Conservation (phyloP, 2,329 filamentous ascomycete species). For the Byssoonygena ceratinophila region DNA sequence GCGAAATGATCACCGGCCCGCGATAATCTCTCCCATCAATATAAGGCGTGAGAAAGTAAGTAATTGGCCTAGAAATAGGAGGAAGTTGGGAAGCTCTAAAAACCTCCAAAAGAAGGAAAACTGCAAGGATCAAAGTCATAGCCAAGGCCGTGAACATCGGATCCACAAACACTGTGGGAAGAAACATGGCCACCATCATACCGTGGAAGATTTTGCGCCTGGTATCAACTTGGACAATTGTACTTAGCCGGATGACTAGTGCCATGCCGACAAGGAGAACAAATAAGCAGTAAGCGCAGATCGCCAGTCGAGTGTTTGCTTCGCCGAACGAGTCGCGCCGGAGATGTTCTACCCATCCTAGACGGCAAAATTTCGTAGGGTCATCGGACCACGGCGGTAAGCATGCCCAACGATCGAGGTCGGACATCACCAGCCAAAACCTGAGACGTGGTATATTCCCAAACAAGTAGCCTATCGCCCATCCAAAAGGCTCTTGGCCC, state of each 20-base stretch:
- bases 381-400: conserved; percentile 45
- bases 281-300: conserved; percentile 61
- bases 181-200: conserved; percentile 93
- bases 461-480: conserved; percentile 82
- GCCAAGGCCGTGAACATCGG: conserved; percentile 73
- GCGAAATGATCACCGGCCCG: conserved; percentile 87
- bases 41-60: conserved; percentile 79
- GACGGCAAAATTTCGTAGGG: conserved; percentile 34
- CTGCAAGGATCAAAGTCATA: conserved; percentile 63
- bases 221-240: conserved; percentile 83
- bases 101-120: conserved; percentile 82
- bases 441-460: conserved; percentile 65
- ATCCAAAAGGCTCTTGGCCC: conserved; percentile 73
- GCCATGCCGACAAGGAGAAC: conserved; percentile 62
- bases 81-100: conserved; percentile 84
- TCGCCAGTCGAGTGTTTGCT: conserved; percentile 68
- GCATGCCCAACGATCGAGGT: conserved; percentile 64
- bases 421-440: conserved; percentile 56
- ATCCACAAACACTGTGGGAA: conserved; percentile 78
- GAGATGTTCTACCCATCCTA: conserved; percentile 56
- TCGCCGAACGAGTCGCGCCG: conserved; percentile 56
- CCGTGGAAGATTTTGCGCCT: conserved; percentile 95
- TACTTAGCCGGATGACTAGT: conserved; percentile 62
- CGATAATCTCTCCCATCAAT: conserved; percentile 88
- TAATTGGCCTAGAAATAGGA: conserved; percentile 75